Base-by-base conservation (phyloP, 2,329 filamentous ascomycete genomes). In the Parasarocladium wereldwijsianum region DNA sequence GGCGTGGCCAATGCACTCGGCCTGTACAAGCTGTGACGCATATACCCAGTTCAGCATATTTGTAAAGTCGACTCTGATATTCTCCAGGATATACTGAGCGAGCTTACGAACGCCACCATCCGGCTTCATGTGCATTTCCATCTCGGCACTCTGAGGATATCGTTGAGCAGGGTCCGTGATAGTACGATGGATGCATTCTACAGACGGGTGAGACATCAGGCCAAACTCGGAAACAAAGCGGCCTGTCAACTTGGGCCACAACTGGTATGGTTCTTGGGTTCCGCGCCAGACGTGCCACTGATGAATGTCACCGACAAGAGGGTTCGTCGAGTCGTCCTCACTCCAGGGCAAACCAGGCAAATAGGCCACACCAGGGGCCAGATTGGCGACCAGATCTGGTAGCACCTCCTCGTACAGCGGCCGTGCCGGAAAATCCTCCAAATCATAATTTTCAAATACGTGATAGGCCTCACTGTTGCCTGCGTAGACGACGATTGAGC, bases 211-310 rank as follows among this genome's bases (percentile, higher is more conserved):
- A 5, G 44, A 42, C 13, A 42, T 40, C 77, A 87, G 84, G 34
- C 81, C 81, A 39, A 86, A 87, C 44, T 87, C 81, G 39, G 75
- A 80, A 34, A 83, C 76, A 53, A 87, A 86, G 2, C 81, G 69
- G 6, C 80, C 80, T 9, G 69, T 67, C 2, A 86, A 62, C 14
- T 66, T 68, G 39, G 76, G 69, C 31, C 75, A 81, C 37, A 79
- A 72, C 44, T 86, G 81, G 41, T 86, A 86, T 35, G 77, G 77
- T 39, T 81, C 73, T 15, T 45, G 43, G 3, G 34, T 74, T 9
- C 79, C 79, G 43, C 86, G 81, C 81, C 81, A 86, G n/a, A 86
- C 55, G 18, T 41, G 38, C 79, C 80, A 87, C 49, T 85, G 79
- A 48, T 86, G 81, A 47, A 85, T 71, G 43, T 87, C 81, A 15